Base-by-base conservation (phyloP, 2,329 filamentous ascomycete genomes). In the Drechmeria coniospora region DNA sequence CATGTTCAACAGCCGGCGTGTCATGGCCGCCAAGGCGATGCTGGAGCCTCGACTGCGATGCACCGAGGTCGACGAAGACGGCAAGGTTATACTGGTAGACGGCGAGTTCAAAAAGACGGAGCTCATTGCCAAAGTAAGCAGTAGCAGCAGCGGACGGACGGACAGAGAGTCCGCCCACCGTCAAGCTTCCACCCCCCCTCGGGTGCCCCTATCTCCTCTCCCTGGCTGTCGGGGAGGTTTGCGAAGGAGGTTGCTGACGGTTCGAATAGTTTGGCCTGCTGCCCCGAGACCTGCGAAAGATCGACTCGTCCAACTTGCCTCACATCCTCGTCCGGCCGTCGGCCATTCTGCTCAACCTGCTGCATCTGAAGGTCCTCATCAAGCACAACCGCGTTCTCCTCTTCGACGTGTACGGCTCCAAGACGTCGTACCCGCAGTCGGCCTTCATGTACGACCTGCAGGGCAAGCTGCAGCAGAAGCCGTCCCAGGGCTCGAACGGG, bases 31-130 rank as follows among this genome's bases (percentile, higher is more conserved):
- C 25, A 90, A 87, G 53, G 78, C 81, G 3, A 75, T 79, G 15
- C 77, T 87, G 32, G 84, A 94, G 51, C 71, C 86, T 17, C 76
- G 83, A 33, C 61, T 98, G 39, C 70, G 90, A 29, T 98, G 90
- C 49, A 98, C 90, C 1, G 90, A 98, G 53, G 81, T 95, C 33
- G 84, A 95, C 44, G 83, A 86, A 50, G 73, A 81, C 45, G 90
- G 90, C 22, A 79, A 92, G 42, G 84, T 94, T 15, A 92, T 87
- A 13, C 62, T 95, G 32, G 79, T 92, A 13, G 92, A 92, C 47
- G 83, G 84, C 33, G 90, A 95, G 53, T 95, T 94, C 55, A 92
- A 90, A 58, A 98, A 98, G 65, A 90, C 75, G 44, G 90, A 98
- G 57, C 63, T 98, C 25, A 95, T 94, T 51, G 84, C 86, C 29